Conservation (phyloP, 1,139 yeast species). For the Sugiyamaella neomexicana region DNA sequence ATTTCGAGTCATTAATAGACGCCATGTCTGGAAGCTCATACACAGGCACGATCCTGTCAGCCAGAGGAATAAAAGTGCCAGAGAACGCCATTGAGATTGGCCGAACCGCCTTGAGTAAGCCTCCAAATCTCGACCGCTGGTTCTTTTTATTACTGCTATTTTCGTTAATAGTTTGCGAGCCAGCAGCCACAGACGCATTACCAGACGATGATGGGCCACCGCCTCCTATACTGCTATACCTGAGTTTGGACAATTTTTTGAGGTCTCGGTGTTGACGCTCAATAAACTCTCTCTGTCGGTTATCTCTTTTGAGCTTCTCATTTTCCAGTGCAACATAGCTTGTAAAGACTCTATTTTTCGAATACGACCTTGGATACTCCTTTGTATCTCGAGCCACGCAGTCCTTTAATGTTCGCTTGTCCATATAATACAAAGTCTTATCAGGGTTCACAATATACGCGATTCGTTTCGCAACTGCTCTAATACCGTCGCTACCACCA, state of each 20-base stretch:
- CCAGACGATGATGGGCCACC: neutral
- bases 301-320: conserved; percentile 54
- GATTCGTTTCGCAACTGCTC: conserved; percentile 23
- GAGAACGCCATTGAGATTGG: conserved; percentile 46
- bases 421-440: conserved; percentile 34
- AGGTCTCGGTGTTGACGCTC: conserved; percentile 44
- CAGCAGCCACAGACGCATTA: neutral
- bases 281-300: conserved; percentile 46
- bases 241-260: conserved; percentile 30
- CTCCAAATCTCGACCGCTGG: conserved; percentile 37
- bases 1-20: conserved; percentile 45
- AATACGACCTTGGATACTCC: conserved; percentile 39
- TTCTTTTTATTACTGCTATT: conserved; percentile 15
- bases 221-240: neutral
- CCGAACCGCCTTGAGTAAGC: conserved; percentile 44
- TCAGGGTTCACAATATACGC: conserved; percentile 37
- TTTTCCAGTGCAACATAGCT: conserved; percentile 49
- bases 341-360: conserved; percentile 47
- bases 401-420: conserved; percentile 41
- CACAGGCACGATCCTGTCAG: conserved; percentile 55
- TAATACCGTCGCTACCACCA: neutral
- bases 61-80: conserved; percentile 38
- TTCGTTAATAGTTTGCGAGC: conserved; percentile 14
- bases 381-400: conserved; percentile 48
- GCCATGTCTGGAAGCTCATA: conserved; percentile 61